Evolutionary conservation across 2,329 filamentous ascomycete genomes (phyloP).

Genomic region (Ceratocystis alfenasii): DNA sequence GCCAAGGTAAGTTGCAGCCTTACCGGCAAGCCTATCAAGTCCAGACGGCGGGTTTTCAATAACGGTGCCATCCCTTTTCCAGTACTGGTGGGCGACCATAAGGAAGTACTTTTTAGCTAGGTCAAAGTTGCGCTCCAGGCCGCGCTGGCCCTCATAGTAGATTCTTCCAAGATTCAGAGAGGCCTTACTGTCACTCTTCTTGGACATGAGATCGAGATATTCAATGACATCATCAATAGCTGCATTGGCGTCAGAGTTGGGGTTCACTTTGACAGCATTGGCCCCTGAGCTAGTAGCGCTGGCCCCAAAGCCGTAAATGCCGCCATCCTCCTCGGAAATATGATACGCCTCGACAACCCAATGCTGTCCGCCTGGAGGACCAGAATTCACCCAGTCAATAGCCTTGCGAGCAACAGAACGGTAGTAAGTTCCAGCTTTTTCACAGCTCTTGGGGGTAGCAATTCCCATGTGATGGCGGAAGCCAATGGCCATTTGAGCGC

Average conservation of each 20-base stretch:
- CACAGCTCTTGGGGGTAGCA: constrained; percentile 73
- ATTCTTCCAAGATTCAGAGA: constrained; percentile 76
- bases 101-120: constrained; percentile 72
- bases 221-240: constrained; percentile 89
- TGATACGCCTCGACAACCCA: constrained; percentile 69
- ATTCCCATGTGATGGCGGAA: constrained; percentile 79
- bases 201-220: constrained; percentile 79
- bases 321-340: constrained; percentile 80
- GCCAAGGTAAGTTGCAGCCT: constrained; percentile 76
- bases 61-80: constrained; percentile 64
- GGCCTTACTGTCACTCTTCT: constrained; percentile 79
- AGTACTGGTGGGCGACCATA: constrained; percentile 67
- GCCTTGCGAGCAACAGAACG: constrained; percentile 89
- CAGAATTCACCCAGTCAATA: constrained; percentile 74
- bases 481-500: constrained; percentile 86
- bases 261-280: constrained; percentile 62
- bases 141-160: constrained; percentile 75
- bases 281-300: constrained; percentile 78
- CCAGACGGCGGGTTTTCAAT: constrained; percentile 56
- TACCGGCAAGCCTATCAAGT: constrained; percentile 67
- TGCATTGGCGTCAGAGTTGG: constrained; percentile 69
- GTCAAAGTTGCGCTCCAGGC: constrained; percentile 58
- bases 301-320: constrained; percentile 89
- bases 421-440: constrained; percentile 76
- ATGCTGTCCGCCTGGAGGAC: constrained; percentile 74